Base-by-base conservation (phyloP, 2,329 filamentous ascomycete species). In the Cladosporium halotolerans region DNA sequence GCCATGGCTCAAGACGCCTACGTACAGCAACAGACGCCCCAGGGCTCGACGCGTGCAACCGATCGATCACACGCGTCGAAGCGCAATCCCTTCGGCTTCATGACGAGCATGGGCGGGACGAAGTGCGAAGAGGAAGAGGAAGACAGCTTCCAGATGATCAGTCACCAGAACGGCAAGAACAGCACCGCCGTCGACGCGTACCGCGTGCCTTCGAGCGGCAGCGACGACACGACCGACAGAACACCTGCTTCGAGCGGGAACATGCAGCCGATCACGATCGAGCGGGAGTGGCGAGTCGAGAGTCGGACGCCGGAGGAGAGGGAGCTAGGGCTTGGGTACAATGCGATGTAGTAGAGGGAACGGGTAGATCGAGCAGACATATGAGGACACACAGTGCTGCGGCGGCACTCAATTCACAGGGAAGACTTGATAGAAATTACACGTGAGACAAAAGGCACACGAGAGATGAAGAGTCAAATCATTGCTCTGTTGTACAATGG, bases 81-180 rank as follows among this genome's bases (percentile, higher is more conserved):
- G 43, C 44, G 45, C 31, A 41, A 41, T 31, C 16, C 42, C 46
- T 36, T 51, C 46, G 34, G 46, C 9, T 42, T 42, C 40, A 42
- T 42, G 40, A 23, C 40, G 16, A 42, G 46, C 3, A 32, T 50
- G 9, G 47, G 38, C 31, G 53, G 53, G 7, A 16, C 50, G 32
- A 45, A 41, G 4, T 51, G 45, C 23, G 34, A 38, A 9, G 50
- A 55, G n/a, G 55, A 57, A 9, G 52, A 57, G 42, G 55, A 57
- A 41, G 55, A 57, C 33, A 57, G 55, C 32, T 52, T 54, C 32
- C 44, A 57, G 42, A 57, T 57, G 55, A 57, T 55, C 47, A 57
- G 47, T 33, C 43, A 45, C 43, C 14, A 41, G 6, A 34, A 53
- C n/a, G 52, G 55, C 4, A 46, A 48, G 18, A 42, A 42, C 40